Conservation (phyloP, 331 rosid genomes). For the Saraca asoca region DNA sequence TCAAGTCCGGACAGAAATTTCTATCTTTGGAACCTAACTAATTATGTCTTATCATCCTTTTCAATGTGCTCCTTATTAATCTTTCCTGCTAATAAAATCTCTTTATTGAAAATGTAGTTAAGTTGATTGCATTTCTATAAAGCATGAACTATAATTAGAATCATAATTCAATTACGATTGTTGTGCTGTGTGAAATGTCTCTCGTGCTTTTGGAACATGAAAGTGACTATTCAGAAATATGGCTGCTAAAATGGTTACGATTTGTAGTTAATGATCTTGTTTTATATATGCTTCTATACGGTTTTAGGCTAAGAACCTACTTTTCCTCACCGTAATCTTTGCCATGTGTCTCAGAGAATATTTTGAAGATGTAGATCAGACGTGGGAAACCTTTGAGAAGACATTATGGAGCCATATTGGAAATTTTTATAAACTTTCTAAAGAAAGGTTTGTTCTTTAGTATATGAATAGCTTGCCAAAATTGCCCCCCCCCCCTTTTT, state of each 20-base stretch:
- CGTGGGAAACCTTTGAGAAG: conserved; percentile 98
- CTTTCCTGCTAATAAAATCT: too few relatives aligned
- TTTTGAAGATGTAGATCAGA: conserved; percentile 91
- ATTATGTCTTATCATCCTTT: not conserved
- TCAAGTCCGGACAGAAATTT: not conserved
- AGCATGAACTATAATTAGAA: not conserved
- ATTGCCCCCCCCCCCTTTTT: not conserved
- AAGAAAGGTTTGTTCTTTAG: conserved; percentile 69
- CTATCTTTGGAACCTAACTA: not conserved
- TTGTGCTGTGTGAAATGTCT: conserved; percentile 22
- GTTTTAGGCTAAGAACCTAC: conserved; percentile 22
- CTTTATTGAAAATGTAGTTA: conserved; percentile 2
- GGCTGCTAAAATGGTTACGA: conserved; percentile 13
- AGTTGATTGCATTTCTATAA: conserved; percentile 3
- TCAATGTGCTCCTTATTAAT: too few relatives aligned
- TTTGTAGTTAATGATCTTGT: conserved; percentile 9
- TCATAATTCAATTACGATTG: not conserved
- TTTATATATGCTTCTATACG: conserved; percentile 16
- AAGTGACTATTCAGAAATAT: conserved; percentile 12
- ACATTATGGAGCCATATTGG: conserved; percentile 85
- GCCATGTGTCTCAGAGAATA: conserved; percentile 61
- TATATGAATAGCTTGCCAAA: conserved; percentile 15
- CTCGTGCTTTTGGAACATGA: conserved; percentile 2
- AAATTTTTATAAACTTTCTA: conserved; percentile 89
- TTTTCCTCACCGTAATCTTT: conserved; percentile 30